A percentile compares a stretch with the other conserved stretches of the same genome.
Evolutionary conservation across 768 basidiomycete genomes (phyloP).

Genomic region (Gymnopilus junonius): DNA sequence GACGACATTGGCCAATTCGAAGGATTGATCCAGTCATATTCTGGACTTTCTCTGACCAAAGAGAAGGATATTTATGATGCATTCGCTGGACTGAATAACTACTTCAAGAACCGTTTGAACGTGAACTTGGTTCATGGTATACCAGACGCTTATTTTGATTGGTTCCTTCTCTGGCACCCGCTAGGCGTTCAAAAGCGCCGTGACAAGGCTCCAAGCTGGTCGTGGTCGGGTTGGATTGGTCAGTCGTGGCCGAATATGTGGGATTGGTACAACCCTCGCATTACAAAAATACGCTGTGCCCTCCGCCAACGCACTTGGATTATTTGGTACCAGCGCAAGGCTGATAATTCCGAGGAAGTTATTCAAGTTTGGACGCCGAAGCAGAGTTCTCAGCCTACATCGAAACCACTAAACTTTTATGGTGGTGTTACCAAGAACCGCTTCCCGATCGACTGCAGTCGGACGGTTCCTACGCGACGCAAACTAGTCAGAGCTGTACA

Average conservation of each 20-base stretch:
- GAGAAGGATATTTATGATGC: conserved; percentile 11
- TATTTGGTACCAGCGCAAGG: conserved; percentile 10
- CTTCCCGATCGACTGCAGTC: conserved; percentile 3
- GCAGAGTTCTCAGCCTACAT: neutral
- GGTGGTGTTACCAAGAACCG: neutral
- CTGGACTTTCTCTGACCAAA: conserved; percentile 3
- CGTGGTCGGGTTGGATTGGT: conserved; percentile 6
- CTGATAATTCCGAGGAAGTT: neutral
- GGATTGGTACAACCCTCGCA: neutral
- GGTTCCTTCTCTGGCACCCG: conserved; percentile 6
- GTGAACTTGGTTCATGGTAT: conserved; percentile 12
- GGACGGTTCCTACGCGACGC: neutral
- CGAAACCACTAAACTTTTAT: neutral
- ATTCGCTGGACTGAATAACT: conserved; percentile 4
- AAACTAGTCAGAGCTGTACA: neutral
- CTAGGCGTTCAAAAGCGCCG: neutral
- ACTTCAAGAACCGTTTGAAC: neutral
- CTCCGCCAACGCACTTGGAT: conserved; percentile 3
- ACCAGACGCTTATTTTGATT: conserved; percentile 10
- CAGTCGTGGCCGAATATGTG: neutral
- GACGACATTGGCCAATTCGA: conserved; percentile 9
- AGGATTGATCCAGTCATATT: neutral
- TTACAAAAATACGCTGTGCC: neutral
- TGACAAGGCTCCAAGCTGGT: conserved; percentile 1
- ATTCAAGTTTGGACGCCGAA: neutral